Conservation (phyloP, 2,329 filamentous ascomycete species). For the Chalara sp. region DNA sequence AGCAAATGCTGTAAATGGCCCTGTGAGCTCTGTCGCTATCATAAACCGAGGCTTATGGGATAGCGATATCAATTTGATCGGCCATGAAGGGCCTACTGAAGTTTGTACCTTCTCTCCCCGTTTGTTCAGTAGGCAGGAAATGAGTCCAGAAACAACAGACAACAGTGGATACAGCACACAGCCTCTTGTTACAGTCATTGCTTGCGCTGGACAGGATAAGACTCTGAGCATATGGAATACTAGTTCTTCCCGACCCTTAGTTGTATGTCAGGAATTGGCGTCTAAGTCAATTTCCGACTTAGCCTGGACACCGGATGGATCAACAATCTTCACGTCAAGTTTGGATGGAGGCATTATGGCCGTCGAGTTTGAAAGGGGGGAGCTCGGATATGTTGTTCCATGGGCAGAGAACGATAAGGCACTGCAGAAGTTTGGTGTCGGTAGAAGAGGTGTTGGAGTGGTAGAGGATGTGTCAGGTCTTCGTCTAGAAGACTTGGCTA, state of each 20-base stretch:
- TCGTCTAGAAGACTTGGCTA: conserved; percentile 83
- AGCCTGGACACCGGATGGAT: conserved; percentile 88
- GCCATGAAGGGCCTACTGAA: conserved; percentile 93
- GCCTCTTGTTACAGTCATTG: conserved; percentile 79
- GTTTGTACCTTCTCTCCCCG: conserved; percentile 95
- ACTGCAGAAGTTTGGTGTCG: conserved; percentile 85
- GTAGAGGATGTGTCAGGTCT: conserved; percentile 88
- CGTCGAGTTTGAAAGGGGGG: conserved; percentile 75
- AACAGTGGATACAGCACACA: conserved; percentile 40
- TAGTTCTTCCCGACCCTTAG: conserved; percentile 82
- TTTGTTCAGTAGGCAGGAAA: conserved; percentile 70
- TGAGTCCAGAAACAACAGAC: conserved; percentile 40
- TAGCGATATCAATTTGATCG: conserved; percentile 93
- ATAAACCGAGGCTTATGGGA: conserved; percentile 91
- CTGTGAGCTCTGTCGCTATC: conserved; percentile 94
- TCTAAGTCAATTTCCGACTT: conserved; percentile 91
- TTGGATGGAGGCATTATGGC: conserved; percentile 84
- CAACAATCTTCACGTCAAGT: conserved; percentile 77
- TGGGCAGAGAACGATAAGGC: conserved; percentile 88
- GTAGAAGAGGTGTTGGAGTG: conserved; percentile 81
- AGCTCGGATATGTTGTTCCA: conserved; percentile 82
- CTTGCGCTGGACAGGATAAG: conserved; percentile 94
- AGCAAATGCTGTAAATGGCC: conserved; percentile 93
- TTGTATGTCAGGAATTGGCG: conserved; percentile 83
- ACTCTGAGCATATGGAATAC: conserved; percentile 97